These are phyloP conservation scores for Cordyceps militaris DNA, from an alignment of 2,329 filamentous ascomycete species.

Conservation along the genomic window DNA sequence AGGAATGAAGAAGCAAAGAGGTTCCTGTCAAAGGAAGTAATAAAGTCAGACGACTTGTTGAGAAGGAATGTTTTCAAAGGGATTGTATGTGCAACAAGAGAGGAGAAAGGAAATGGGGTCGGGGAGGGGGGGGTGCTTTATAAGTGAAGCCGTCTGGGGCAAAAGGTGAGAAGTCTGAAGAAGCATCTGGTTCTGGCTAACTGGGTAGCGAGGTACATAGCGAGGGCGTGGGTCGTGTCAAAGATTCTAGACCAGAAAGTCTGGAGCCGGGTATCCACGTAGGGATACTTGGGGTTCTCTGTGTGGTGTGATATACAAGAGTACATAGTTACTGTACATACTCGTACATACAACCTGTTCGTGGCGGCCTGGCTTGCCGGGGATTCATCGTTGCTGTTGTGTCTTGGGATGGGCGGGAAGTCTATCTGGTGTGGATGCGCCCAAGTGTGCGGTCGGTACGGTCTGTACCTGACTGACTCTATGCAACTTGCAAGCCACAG, in stretches of 20 bases:
- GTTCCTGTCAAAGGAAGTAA: slow-evolving; percentile 13
- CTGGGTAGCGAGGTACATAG: too few species aligned
- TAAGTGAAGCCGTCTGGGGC: slow-evolving; percentile 1
- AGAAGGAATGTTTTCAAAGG: slow-evolving; percentile 6
- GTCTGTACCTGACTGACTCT: slow-evolving; percentile 12
- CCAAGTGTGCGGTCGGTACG: too few species aligned
- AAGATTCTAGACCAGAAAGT: slow-evolving; percentile 10
- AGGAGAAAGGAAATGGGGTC: neutral
- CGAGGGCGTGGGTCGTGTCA: slow-evolving; percentile 8
- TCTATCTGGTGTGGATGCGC: slow-evolving; percentile 5
- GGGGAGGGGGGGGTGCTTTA: slow-evolving; percentile 8
- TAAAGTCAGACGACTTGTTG: slow-evolving; percentile 9
- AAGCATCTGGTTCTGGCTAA: too few species aligned
- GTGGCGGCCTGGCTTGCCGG: neutral
- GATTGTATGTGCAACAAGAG: slow-evolving; percentile 3
- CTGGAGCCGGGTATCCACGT: slow-evolving; percentile 1
- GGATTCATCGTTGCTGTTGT: neutral
- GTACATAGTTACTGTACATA: too few species aligned
- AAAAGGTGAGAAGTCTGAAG: neutral
- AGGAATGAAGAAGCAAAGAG: slow-evolving; percentile 14
- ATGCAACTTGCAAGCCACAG: slow-evolving; percentile 2
- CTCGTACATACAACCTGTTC: neutral
- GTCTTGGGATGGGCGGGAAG: neutral
- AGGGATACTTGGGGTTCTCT: neutral
- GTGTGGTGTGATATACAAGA: neutral